phyloP scores from a whole-genome alignment of 2,329 filamentous ascomycete genomes.

The Pseudohalonectria lignicola region DNA sequence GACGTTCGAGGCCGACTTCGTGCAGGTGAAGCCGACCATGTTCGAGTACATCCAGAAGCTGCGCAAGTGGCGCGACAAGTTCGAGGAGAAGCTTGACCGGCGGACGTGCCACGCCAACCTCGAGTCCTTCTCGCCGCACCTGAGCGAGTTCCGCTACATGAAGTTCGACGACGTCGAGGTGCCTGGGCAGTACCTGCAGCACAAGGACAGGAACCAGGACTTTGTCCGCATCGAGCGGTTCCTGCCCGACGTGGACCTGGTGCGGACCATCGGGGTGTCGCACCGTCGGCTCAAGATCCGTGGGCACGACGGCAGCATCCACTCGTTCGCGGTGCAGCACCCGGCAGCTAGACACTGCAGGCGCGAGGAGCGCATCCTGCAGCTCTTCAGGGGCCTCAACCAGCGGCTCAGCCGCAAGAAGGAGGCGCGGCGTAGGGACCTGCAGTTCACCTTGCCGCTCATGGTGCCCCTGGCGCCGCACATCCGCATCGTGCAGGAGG shows the following conservation, averaged over 20 bases:
- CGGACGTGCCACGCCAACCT: conserved; percentile 62
- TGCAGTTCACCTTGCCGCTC: conserved; percentile 91
- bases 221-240: conserved; percentile 97
- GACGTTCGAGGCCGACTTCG: conserved; percentile 96
- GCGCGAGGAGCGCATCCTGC: conserved; percentile 86
- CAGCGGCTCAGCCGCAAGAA: conserved; percentile 85
- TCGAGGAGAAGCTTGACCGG: conserved; percentile 93
- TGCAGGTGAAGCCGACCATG: conserved; percentile 91
- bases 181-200: conserved; percentile 90
- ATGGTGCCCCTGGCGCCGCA: conserved; percentile 94
- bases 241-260: conserved; percentile 85
- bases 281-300: conserved; percentile 91
- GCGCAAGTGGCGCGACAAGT: conserved; percentile 91
- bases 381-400: conserved; percentile 96
- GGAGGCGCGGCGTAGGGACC: conserved; percentile 82
- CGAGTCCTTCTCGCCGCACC: conserved; percentile 77
- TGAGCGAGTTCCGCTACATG: conserved; percentile 94
- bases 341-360: conserved; percentile 86
- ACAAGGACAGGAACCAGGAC: conserved; percentile 98
- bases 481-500: conserved; percentile 91
- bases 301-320: conserved; percentile 93
- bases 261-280: conserved; percentile 81
- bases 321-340: conserved; percentile 93
- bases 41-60: conserved; percentile 97
- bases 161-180: conserved; percentile 99